A percentile compares a stretch with the other conserved stretches of the same genome.
Evolutionary conservation across 164 flowering plant genomes (phyloP).

Genomic region (Nelumbo lutea): DNA sequence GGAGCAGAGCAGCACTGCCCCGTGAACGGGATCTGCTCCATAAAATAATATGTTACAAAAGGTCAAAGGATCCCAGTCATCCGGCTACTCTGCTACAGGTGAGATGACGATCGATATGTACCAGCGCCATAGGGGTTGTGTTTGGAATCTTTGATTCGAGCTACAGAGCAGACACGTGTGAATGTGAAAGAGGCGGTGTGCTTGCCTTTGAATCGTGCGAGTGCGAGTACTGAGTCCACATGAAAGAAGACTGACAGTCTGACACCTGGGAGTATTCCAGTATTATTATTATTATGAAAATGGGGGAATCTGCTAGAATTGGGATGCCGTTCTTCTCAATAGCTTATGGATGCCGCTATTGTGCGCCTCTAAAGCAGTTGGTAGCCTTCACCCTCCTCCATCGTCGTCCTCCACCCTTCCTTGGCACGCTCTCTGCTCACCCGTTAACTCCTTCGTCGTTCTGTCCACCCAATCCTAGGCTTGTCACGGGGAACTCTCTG

Average conservation of each 20-base stretch:
- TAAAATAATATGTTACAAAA: too few relatives aligned
- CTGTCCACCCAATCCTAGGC: constrained; percentile 9
- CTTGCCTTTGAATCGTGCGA: not conserved
- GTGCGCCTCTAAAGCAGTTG: constrained; percentile 29
- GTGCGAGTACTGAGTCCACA: not conserved
- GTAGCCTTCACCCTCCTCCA: constrained; percentile 17
- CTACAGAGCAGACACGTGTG: not conserved
- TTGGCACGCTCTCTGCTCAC: constrained; percentile 7
- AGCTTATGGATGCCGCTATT: constrained; percentile 24
- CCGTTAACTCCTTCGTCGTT: not conserved
- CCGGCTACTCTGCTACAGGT: too few relatives aligned
- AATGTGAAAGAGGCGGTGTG: not conserved
- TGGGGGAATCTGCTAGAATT: not conserved
- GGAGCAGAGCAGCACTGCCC: too few relatives aligned
- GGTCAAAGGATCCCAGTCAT: too few relatives aligned
- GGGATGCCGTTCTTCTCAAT: not conserved
- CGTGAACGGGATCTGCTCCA: too few relatives aligned
- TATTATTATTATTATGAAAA: constrained; percentile 1
- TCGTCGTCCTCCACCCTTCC: constrained; percentile 11
- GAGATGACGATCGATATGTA: constrained; percentile 41
- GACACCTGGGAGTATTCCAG: constrained; percentile 19
- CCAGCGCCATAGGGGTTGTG: constrained; percentile 47
- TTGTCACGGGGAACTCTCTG: constrained; percentile 36
- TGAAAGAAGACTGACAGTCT: not conserved
- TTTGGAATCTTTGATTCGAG: constrained; percentile 1